These are phyloP conservation scores for Lentinus polychrous DNA, from an alignment of 1,284 basidiomycete genomes.

Conservation along the genomic window DNA sequence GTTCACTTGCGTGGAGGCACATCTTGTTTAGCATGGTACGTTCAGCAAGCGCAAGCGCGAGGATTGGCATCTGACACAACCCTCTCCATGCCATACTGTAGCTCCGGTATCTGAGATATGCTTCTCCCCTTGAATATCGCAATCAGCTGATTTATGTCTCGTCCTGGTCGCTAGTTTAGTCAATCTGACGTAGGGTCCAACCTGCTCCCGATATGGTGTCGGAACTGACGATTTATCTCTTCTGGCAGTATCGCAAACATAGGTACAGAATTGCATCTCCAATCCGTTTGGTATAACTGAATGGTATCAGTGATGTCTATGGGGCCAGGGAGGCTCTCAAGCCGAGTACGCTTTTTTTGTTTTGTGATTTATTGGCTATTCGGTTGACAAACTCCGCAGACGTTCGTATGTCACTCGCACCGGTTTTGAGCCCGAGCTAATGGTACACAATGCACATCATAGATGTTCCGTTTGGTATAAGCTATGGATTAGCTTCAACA, in stretches of 20 bases:
- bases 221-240: not conserved
- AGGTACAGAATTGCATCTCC: not conserved
- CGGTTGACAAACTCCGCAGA: not conserved
- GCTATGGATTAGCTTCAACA: not conserved
- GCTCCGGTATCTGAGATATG: not conserved
- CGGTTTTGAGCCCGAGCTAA: not conserved
- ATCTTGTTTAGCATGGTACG: not conserved
- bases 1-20: not conserved
- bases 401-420: not conserved
- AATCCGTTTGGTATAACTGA: not conserved
- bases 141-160: not conserved
- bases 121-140: not conserved
- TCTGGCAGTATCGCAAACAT: not conserved
- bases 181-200: not conserved
- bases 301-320: not conserved
- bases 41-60: not conserved
- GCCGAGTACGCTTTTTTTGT: not conserved
- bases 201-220: not conserved
- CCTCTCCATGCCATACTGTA: not conserved
- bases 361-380: not conserved
- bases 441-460: too few relatives aligned
- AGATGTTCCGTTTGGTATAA: conserved; percentile 3
- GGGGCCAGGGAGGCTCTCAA: not conserved
- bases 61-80: not conserved
- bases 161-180: not conserved